Percentiles rank a stretch among this genome's conserved stretches.
These are phyloP conservation scores for Bretziella fagacearum DNA, from an alignment of 2,329 filamentous ascomycete species.

Conservation along the genomic window DNA sequence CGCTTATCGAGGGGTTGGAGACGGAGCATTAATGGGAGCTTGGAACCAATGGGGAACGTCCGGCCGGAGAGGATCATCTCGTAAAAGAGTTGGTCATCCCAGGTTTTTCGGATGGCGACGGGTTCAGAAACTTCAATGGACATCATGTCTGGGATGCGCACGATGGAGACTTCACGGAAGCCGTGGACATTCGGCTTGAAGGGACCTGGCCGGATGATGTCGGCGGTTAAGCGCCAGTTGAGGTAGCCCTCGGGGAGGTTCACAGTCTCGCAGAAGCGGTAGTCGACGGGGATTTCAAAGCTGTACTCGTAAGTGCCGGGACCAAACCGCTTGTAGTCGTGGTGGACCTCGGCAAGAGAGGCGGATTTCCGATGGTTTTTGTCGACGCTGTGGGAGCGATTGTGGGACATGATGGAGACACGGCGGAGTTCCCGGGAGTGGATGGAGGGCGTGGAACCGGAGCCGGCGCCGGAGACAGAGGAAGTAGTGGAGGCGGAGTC, in stretches of 20 bases:
- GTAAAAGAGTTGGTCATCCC: constrained; percentile 91
- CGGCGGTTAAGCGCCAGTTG: constrained; percentile 73
- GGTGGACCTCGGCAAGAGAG: constrained; percentile 43
- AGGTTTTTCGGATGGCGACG: constrained; percentile 81
- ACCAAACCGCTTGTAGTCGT: constrained; percentile 73
- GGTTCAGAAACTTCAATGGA: constrained; percentile 84
- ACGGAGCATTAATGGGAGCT: constrained; percentile 87
- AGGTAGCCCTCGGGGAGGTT: constrained; percentile 74
- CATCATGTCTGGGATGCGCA: constrained; percentile 71
- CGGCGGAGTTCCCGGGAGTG: neutral
- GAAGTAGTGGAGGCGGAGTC: constrained; percentile 8
- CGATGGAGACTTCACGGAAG: constrained; percentile 63
- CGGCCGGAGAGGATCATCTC: constrained; percentile 94
- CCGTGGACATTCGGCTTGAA: constrained; percentile 81
- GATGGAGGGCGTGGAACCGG: neutral
- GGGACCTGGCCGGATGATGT: constrained; percentile 69
- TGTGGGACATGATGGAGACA: constrained; percentile 26
- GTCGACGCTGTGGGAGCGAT: constrained; percentile 69
- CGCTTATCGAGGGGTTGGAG: constrained; percentile 72
- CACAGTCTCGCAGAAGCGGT: constrained; percentile 74
- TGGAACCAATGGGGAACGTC: constrained; percentile 75
- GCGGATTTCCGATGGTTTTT: constrained; percentile 46
- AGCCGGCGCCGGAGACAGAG: neutral
- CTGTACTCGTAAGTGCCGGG: constrained; percentile 52
- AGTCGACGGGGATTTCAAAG: constrained; percentile 80